phyloP scores from a whole-genome alignment of 2,329 filamentous ascomycete genomes.

The Colletotrichum orchidophilum region DNA sequence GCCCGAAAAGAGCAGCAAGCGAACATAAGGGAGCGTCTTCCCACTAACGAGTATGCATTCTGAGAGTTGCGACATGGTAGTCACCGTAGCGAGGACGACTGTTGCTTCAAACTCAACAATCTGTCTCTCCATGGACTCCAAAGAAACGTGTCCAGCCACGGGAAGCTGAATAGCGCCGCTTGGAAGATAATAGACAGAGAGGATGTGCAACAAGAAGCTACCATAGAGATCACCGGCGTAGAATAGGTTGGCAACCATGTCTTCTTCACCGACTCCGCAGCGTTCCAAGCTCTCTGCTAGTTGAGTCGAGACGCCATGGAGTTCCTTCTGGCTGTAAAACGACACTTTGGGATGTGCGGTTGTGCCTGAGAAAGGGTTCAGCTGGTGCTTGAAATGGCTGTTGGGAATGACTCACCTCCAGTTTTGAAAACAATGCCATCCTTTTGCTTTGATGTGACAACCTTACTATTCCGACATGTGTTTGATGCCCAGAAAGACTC shows the following conservation, averaged over 20 bases:
- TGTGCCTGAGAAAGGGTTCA: not conserved
- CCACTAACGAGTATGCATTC: conserved; percentile 8
- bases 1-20: conserved; percentile 27
- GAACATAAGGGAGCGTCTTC: conserved; percentile 3
- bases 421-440: conserved; percentile 27
- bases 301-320: conserved; percentile 15
- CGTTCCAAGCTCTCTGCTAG: conserved; percentile 17
- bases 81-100: conserved; percentile 18
- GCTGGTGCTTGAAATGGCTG: too few relatives aligned
- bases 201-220: conserved; percentile 24
- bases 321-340: conserved; percentile 18
- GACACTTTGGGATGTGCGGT: conserved; percentile 29
- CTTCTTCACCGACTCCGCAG: conserved; percentile 13
- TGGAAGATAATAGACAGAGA: conserved; percentile 25
- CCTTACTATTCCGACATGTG: conserved; percentile 22
- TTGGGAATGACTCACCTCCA: not conserved
- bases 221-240: conserved; percentile 30
- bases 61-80: conserved; percentile 21
- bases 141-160: conserved; percentile 13
- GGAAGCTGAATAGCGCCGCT: conserved; percentile 20
- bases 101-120: conserved; percentile 23
- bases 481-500: conserved; percentile 25
- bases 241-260: conserved; percentile 27
- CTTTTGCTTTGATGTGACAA: conserved; percentile 24
- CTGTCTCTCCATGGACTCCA: conserved; percentile 27